A percentile compares a stretch with the other conserved stretches of the same genome.
These are phyloP conservation scores for Rhodotorula sphaerocarpa DNA, from an alignment of 768 basidiomycete genomes.

Conservation along the genomic window DNA sequence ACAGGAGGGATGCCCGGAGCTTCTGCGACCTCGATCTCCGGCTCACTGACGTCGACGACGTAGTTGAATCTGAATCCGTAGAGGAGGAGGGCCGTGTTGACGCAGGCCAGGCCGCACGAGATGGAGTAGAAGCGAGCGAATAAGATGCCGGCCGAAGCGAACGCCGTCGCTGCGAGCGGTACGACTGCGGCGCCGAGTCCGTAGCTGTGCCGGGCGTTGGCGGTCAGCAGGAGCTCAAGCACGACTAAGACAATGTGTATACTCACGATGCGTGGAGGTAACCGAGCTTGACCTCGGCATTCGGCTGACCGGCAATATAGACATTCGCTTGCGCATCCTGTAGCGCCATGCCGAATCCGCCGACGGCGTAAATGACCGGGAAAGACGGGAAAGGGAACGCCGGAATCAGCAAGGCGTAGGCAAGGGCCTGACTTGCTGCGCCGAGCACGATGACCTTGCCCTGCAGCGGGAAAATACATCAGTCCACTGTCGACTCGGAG, in stretches of 20 bases:
- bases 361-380: conserved; percentile 17
- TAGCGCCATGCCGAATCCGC: conserved; percentile 22
- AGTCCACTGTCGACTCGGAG: no score
- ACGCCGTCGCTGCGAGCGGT: conserved; percentile 29
- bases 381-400: conserved; percentile 24
- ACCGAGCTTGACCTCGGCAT: conserved; percentile 15
- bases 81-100: conserved; percentile 13
- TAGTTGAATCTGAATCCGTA: conserved; percentile 23
- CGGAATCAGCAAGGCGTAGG: conserved; percentile 26
- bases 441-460: conserved; percentile 24
- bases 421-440: conserved; percentile 9
- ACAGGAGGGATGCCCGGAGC: neutral
- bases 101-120: conserved; percentile 5
- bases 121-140: conserved; percentile 29
- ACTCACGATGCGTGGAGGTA: conserved; percentile 17
- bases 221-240: no score
- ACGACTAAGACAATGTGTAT: no score
- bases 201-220: neutral
- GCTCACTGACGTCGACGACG: conserved; percentile 10
- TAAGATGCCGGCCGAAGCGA: conserved; percentile 8
- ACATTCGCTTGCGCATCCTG: conserved; percentile 29
- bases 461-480: conserved; percentile 3
- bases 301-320: conserved; percentile 12
- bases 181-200: conserved; percentile 14
- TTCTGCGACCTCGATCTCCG: neutral